Conservation (phyloP, 2,329 filamentous ascomycete genomes). For the Fusarium virguliforme region DNA sequence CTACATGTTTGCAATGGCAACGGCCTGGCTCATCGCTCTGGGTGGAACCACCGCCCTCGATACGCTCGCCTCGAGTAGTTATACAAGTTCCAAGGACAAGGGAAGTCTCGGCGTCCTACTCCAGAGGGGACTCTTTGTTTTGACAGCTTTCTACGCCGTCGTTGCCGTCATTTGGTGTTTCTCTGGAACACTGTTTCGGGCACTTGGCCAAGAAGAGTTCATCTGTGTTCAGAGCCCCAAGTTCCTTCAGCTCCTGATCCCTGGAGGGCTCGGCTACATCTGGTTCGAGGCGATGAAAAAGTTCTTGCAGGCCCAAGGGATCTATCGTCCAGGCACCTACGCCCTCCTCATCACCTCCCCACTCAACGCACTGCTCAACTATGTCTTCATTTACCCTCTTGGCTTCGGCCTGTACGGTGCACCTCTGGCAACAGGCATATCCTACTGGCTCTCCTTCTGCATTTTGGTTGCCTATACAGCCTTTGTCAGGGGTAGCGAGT, state of each 20-base stretch:
- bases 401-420: constrained; percentile 82
- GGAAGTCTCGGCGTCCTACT: constrained; percentile 84
- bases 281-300: constrained; percentile 92
- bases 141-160: constrained; percentile 80
- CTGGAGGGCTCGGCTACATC: constrained; percentile 87
- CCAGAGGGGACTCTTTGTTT: constrained; percentile 81
- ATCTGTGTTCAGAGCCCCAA: constrained; percentile 81
- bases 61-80: constrained; percentile 86
- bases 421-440: constrained; percentile 85
- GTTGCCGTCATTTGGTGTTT: constrained; percentile 82
- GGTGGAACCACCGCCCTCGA: constrained; percentile 90
- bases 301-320: constrained; percentile 88
- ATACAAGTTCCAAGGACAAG: constrained; percentile 85
- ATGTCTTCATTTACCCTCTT: constrained; percentile 81
- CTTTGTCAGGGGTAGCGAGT: constrained; percentile 79
- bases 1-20: constrained; percentile 95
- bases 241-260: constrained; percentile 82
- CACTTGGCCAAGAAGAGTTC: constrained; percentile 83
- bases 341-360: constrained; percentile 88
- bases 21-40: constrained; percentile 88
- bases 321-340: constrained; percentile 88
- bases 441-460: constrained; percentile 88
- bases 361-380: constrained; percentile 86
- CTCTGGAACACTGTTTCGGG: constrained; percentile 81
- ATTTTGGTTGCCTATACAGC: constrained; percentile 81